Evolutionary conservation across 768 basidiomycete species (phyloP), one percentile per base, ranked within the genome.

Genomic region (Termitomyces sp.): DNA sequence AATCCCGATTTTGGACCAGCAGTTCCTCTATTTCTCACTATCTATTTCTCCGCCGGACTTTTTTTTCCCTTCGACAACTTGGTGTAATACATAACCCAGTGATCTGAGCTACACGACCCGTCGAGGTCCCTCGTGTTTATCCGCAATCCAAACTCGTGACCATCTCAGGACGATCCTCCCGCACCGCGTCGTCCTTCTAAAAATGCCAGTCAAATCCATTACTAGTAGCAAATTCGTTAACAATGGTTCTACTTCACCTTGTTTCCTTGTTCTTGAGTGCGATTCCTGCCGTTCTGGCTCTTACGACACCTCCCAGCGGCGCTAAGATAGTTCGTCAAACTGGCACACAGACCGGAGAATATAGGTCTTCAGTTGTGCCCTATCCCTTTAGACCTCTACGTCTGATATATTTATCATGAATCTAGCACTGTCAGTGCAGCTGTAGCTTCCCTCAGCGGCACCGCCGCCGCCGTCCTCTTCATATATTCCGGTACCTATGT

Each of bases 401-500:
- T 42, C 44, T 46, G 6, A 39, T 37, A 2, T 4, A 16, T 36
- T 14, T 24, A 33, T n/a, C n/a, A n/a, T 26, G n/a, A 9, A 33
- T 33, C 36, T n/a, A 62, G 61, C 16, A 56, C 69, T 42, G 62
- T 70, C 46, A 60, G 61, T 20, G 63, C 64, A 24, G 69, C 69
- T 20, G 55, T 70, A 7, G 62, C 62, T 5, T 64, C 69, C 4
- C 60, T 70, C n/a, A 60, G 59, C 34, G 64, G 65, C 6, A 64
- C 58, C 14, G 55, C 48, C 4, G 18, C 60, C 16, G 60, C 59
- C n/a, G 59, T 57, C 2, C 62, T 69, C 22, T 69, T 70, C 49
- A 62, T 70, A 18, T 68, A 61, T 43, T 63, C 68, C 18, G 69
- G 69, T 6, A 68, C 65, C 8, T 70, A 70, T 56, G 60, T 63